Conservation (phyloP, 768 basidiomycete genomes). For the Leucosporidium yakuticum region DNA sequence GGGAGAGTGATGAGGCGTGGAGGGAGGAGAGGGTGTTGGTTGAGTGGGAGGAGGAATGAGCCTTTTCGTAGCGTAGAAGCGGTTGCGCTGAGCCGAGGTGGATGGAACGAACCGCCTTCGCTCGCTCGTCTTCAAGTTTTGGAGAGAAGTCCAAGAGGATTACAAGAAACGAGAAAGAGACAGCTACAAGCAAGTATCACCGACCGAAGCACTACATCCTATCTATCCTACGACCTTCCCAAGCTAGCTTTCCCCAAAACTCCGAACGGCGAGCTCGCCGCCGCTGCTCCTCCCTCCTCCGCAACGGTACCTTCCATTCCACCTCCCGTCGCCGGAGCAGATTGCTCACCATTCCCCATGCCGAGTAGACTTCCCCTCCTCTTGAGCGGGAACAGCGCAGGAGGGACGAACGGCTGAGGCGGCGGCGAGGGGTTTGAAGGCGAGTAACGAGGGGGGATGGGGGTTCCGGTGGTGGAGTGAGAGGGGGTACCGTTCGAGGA, state of each 20-base stretch:
- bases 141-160: too few relatives aligned
- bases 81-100: too few relatives aligned
- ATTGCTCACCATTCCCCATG: conserved; percentile 1
- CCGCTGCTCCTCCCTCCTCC: conserved; percentile 24
- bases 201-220: too few relatives aligned
- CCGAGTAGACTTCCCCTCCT: background rate
- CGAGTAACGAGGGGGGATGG: background rate
- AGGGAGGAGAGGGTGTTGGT: conserved; percentile 67
- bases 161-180: too few relatives aligned
- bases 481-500: background rate
- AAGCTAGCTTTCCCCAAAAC: conserved; percentile 8
- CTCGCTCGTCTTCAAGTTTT: too few relatives aligned
- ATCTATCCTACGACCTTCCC: background rate
- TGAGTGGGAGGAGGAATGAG: conserved; percentile 63
- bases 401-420: background rate
- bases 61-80: too few relatives aligned
- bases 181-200: too few relatives aligned
- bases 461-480: background rate
- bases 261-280: conserved; percentile 24
- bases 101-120: too few relatives aligned
- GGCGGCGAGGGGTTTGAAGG: background rate
- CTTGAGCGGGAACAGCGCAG: background rate
- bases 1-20: conserved; percentile 53
- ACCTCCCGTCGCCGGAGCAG: too few relatives aligned
- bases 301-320: background rate